Percentiles rank a stretch among this genome's conserved stretches.
These are phyloP conservation scores for Skeletonema grethae DNA, from an alignment of 108 stramenopile species.

Conservation along the genomic window DNA sequence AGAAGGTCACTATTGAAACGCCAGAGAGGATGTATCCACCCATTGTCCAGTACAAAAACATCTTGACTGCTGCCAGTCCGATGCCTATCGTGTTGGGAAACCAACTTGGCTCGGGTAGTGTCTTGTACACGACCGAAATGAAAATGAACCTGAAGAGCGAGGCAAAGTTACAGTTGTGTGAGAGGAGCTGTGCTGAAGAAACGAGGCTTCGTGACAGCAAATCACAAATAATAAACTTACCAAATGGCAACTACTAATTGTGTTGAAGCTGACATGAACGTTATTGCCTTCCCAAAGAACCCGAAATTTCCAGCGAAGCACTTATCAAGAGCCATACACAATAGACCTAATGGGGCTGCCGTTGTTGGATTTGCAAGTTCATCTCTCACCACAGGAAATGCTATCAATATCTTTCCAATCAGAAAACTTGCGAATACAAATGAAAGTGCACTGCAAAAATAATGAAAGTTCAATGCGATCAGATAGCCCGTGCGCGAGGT, in stretches of 20 bases:
- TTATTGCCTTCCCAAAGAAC: conserved; percentile 21
- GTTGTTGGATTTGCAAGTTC: conserved; percentile 49
- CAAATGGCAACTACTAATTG: conserved; percentile 33
- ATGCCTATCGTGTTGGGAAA: conserved; percentile 51
- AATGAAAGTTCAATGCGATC: conserved; percentile 36
- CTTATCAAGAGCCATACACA: conserved; percentile 51
- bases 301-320: conserved; percentile 43
- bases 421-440: conserved; percentile 23
- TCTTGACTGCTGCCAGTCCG: conserved; percentile 43
- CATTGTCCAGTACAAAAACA: conserved; percentile 41
- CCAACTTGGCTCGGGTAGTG: conserved; percentile 47
- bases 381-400: conserved; percentile 50
- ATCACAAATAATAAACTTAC: conserved; percentile 6
- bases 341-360: conserved; percentile 38
- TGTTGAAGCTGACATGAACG: conserved; percentile 19
- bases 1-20: conserved; percentile 32
- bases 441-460: conserved; percentile 36
- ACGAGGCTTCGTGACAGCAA: background rate
- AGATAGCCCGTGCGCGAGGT: conserved; percentile 33
- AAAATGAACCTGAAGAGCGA: conserved; percentile 64
- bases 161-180: background rate
- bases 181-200: background rate
- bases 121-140: conserved; percentile 57
- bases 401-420: conserved; percentile 37
- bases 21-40: conserved; percentile 35